Conservation (phyloP, 768 basidiomycete genomes). For the Auricularia sp. region DNA sequence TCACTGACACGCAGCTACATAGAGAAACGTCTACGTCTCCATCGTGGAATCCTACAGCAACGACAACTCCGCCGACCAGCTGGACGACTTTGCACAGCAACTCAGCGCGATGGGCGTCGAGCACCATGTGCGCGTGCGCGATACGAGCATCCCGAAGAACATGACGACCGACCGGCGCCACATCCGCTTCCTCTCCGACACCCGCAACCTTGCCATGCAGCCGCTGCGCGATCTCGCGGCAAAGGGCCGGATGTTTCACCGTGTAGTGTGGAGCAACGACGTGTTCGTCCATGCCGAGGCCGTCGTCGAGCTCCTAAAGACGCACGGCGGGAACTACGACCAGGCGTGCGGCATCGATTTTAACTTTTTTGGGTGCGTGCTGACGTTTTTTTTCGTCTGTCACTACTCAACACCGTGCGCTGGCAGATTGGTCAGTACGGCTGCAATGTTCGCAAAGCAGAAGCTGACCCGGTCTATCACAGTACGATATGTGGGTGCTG, state of each 20-base stretch:
- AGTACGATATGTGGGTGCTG: slow-evolving; percentile 31
- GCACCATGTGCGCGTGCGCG: slow-evolving; percentile 22
- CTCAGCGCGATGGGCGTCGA: slow-evolving; percentile 19
- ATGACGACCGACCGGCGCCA: slow-evolving; percentile 11
- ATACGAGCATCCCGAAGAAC: slow-evolving; percentile 14
- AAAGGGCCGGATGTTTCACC: slow-evolving; percentile 17
- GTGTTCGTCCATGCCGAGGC: slow-evolving; percentile 31
- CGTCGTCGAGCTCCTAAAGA: slow-evolving; percentile 30
- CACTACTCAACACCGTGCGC: too few relatives aligned
- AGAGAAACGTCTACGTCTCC: slow-evolving; percentile 33
- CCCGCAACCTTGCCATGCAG: slow-evolving; percentile 34
- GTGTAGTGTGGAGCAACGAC: slow-evolving; percentile 35
- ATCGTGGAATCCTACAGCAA: slow-evolving; percentile 30
- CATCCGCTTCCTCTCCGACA: slow-evolving; percentile 28
- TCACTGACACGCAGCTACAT: not conserved
- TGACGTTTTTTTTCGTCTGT: too few relatives aligned
- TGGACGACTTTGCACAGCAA: slow-evolving; percentile 18
- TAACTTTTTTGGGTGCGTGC: not conserved
- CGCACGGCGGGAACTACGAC: slow-evolving; percentile 30
- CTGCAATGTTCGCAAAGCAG: not conserved
- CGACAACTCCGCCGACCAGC: slow-evolving; percentile 24
- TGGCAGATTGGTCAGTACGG: too few relatives aligned
- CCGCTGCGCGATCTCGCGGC: slow-evolving; percentile 26
- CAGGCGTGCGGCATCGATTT: slow-evolving; percentile 37
- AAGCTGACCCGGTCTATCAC: slow-evolving; percentile 15